Base-by-base conservation (phyloP, 306 rosid genomes). In the Hylodesmum podocarpum region DNA sequence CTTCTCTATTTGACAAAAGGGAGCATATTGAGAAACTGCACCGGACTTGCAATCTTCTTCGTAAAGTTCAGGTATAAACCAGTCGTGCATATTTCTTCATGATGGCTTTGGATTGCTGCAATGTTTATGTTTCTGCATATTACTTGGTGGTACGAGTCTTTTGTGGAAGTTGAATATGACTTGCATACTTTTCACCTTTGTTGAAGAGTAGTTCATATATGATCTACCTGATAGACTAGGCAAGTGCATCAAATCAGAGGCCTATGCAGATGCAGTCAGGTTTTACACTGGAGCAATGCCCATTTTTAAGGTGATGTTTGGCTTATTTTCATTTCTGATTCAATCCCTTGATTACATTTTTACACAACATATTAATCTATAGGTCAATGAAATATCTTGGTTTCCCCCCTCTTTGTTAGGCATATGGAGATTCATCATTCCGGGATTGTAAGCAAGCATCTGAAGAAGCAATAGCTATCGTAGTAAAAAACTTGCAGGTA, bases 251-350 rank as follows among this genome's bases (percentile, higher is more conserved):
- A 94, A 90, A 79, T 77, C 91, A 75, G 96, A 90, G 80, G 91
- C 95, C 46, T 94, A 91, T 82, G 93, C 95, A 79, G 97, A 91
- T 76, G 97, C 97, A 43, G 95, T 91, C 80, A 90, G 90, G 80
- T 94, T 86, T 66, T 91, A 94, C 84, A 87, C 86, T 0, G 98
- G 98, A 80, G 97, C 98, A 59, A 86, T 86, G 89, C 98, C 98
- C 62, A 91, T 94, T 75, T 91, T 94, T 75, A 91, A 89, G 94
- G 98, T 94, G 78, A 53, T 8, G 59, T 64, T 64, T 81, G 43
- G 49, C 51, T 69, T 61, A 27, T 25, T 40, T 40, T 36, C 22
- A 57, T 66, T 81, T 81, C 34, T 57, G 62, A 68, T 66, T 82
- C 70, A 73, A 61, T 77, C 72, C 68, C 58, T 78, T 78, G 16